Evolutionary conservation across 306 rosid species (phyloP), one percentile per base, ranked within the genome.

Genomic region (Vachellia pachyceras): DNA sequence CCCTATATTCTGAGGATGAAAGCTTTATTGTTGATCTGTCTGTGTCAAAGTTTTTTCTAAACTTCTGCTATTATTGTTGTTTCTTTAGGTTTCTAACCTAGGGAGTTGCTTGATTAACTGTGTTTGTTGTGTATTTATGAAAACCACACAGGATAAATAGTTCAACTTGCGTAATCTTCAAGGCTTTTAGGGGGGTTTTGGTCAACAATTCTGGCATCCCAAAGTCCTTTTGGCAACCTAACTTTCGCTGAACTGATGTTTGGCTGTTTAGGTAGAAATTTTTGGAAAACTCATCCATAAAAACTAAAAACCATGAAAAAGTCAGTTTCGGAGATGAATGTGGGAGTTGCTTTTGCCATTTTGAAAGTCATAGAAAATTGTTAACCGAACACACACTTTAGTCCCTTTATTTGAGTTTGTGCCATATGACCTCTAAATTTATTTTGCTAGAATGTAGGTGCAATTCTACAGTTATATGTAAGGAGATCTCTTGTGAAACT

Each of bases 341-440:
- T 50, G 58, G 58, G n/a, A 50, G 58, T 50, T 50, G 20, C 58
- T 50, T 50, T 50, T 50, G 2, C 58, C 58, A 17, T 50, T 50
- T 50, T 50, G 7, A 50, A 6, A 17, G 10, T 17, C 23, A 14
- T 50, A 50, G 58, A 7, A 6, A 50, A 50, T 18, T 50, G 23
- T 50, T 5, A 50, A 50, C n/a, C 58, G 17, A 50, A 17, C 10
- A 50, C 10, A 50, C 57, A 50, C 10, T 5, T 54, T n/a, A 69
- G 13, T 69, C 29, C 52, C 73, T 41, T 77, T 54, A 55, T 79
- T 82, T 37, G 69, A 39, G 54, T 64, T 12, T 37, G 14, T 35
- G 54, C 46, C 17, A 71, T 82, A 49, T 77, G 78, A 22, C 3
- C 40, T 65, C 5, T 57, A 46, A 6, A 18, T 17, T 18, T 40